Percentiles rank a stretch among this genome's conserved stretches.
Conservation (phyloP, 2,329 filamentous ascomycete genomes). For the Microthyrium microscopicum region DNA sequence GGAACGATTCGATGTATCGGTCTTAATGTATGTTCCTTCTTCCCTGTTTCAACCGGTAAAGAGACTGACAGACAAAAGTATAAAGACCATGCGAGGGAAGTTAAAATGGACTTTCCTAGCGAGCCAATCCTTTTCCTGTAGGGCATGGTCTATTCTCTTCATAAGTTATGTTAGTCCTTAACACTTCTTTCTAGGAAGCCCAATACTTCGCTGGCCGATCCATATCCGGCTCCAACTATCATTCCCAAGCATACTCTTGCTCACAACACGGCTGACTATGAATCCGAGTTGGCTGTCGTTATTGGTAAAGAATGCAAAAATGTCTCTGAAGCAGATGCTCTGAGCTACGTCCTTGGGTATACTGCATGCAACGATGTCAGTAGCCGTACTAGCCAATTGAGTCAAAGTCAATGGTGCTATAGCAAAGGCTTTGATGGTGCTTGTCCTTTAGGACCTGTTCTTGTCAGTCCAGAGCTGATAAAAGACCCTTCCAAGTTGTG, state of each 20-base stretch:
- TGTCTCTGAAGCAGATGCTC: constrained; percentile 35
- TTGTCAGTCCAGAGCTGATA: constrained; percentile 19
- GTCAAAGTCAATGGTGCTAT: constrained; percentile 36
- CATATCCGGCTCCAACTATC: constrained; percentile 30
- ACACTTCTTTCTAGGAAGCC: constrained; percentile 39
- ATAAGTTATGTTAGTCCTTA: constrained; percentile 3
- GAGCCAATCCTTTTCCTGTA: constrained; percentile 28
- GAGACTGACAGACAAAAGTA: constrained; percentile 19
- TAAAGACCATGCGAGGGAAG: constrained; percentile 33
- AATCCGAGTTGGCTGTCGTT: constrained; percentile 41
- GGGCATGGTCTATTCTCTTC: background rate
- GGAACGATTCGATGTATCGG: constrained; percentile 44
- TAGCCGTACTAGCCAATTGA: constrained; percentile 34
- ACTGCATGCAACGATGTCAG: constrained; percentile 65
- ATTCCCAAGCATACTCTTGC: constrained; percentile 37
- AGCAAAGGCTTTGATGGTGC: constrained; percentile 29
- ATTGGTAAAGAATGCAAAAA: constrained; percentile 37
- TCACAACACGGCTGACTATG: constrained; percentile 41
- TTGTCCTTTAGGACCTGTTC: constrained; percentile 24
- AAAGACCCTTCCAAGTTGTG: constrained; percentile 18
- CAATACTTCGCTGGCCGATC: constrained; percentile 35
- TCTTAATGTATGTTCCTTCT: constrained; percentile 28
- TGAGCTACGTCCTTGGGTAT: constrained; percentile 62
- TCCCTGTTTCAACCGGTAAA: background rate
- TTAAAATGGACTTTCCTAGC: constrained; percentile 33